phyloP scores from a whole-genome alignment of 2,329 filamentous ascomycete species.

The Aspergillus persii region DNA sequence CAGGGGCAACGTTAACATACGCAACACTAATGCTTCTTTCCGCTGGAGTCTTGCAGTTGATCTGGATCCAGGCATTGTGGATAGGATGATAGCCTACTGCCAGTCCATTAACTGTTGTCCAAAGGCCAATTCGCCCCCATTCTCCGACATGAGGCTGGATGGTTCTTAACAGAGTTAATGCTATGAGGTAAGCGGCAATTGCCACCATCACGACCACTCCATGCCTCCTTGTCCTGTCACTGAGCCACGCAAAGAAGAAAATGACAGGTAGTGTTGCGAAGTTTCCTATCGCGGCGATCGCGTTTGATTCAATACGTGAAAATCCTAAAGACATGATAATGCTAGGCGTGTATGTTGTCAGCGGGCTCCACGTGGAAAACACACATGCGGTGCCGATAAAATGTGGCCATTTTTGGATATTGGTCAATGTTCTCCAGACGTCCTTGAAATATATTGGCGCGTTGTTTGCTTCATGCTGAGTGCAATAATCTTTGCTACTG shows the following conservation, averaged over 20 bases:
- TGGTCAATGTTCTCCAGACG: slow-evolving; percentile 46
- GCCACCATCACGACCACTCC: slow-evolving; percentile 47
- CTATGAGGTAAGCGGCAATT: slow-evolving; percentile 47
- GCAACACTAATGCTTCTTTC: slow-evolving; percentile 53
- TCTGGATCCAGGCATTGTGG: slow-evolving; percentile 54
- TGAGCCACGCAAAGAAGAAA: slow-evolving; percentile 50
- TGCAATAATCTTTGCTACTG: too few relatives aligned
- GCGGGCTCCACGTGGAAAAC: slow-evolving; percentile 53
- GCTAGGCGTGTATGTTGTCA: slow-evolving; percentile 52
- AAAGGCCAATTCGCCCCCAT: slow-evolving; percentile 52
- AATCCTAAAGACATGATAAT: slow-evolving; percentile 44
- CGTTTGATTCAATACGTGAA: slow-evolving; percentile 47
- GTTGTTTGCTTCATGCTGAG: slow-evolving; percentile 19
- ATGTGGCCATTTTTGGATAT: slow-evolving; percentile 50
- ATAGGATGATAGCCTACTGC: slow-evolving; percentile 55
- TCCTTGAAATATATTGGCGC: slow-evolving; percentile 34
- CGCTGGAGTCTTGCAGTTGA: slow-evolving; percentile 49
- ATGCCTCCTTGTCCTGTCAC: slow-evolving; percentile 47
- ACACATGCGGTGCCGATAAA: slow-evolving; percentile 51
- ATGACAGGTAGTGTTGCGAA: slow-evolving; percentile 49
- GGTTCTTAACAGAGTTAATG: slow-evolving; percentile 42
- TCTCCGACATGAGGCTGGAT: slow-evolving; percentile 46
- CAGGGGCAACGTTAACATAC: slow-evolving; percentile 26
- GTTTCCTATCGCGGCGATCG: slow-evolving; percentile 31
- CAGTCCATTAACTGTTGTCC: slow-evolving; percentile 52